These are phyloP conservation scores for Colletotrichum simmondsii DNA, from an alignment of 2,329 filamentous ascomycete genomes.

Conservation along the genomic window DNA sequence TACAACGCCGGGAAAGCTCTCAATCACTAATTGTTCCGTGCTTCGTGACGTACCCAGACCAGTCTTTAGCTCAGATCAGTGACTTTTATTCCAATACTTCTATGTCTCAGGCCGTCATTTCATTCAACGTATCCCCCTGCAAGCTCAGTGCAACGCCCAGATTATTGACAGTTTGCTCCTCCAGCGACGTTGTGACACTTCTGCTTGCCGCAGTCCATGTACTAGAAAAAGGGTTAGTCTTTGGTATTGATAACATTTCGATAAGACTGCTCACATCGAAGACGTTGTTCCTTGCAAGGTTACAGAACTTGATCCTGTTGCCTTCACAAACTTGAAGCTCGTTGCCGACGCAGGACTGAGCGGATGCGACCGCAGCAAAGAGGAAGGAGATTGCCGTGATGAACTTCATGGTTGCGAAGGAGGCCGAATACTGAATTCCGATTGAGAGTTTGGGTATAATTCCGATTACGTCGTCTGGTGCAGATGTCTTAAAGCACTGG, in stretches of 20 bases:
- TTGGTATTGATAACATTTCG: neutral
- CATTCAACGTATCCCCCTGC: no score
- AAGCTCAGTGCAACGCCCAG: neutral
- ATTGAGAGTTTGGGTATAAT: neutral
- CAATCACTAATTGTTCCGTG: no score
- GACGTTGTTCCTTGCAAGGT: slow-evolving; percentile 8
- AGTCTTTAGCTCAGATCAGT: no score
- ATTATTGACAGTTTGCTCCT: slow-evolving; percentile 15
- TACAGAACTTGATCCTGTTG: slow-evolving; percentile 19
- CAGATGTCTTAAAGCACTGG: neutral
- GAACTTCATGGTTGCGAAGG: neutral
- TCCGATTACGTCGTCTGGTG: neutral
- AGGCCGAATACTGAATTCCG: neutral
- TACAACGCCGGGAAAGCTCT: no score
- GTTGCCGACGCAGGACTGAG: neutral
- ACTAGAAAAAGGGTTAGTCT: neutral
- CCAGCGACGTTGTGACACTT: slow-evolving; percentile 8
- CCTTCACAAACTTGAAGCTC: slow-evolving; percentile 5
- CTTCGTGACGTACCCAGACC: no score
- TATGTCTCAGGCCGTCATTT: no score
- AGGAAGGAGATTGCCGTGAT: neutral
- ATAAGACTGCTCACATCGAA: slow-evolving; percentile 1
- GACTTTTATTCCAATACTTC: no score
- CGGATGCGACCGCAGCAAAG: neutral
- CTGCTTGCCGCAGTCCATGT: slow-evolving; percentile 2